These are phyloP conservation scores for Lenwebbia sp. DNA, from an alignment of 345 rosid species.

Conservation along the genomic window DNA sequence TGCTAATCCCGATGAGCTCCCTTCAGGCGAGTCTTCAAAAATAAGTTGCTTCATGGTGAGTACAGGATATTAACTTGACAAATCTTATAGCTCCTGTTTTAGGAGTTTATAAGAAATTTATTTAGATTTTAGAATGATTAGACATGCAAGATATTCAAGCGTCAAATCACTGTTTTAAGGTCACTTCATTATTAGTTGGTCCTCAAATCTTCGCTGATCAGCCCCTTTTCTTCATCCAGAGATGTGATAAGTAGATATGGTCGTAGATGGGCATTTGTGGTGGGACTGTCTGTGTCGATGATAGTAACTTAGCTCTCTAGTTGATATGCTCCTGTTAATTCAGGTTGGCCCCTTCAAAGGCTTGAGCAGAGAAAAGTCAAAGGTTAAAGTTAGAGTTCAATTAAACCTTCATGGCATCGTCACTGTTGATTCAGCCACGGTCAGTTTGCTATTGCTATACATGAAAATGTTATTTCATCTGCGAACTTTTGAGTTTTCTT, in stretches of 20 bases:
- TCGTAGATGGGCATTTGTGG: not conserved
- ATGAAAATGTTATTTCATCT: not conserved
- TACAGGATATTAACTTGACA: not conserved
- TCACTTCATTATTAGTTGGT: not conserved
- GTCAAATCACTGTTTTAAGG: not conserved
- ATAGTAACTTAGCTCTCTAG: not conserved
- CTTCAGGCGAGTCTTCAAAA: slow-evolving; percentile 24
- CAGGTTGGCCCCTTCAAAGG: slow-evolving; percentile 46
- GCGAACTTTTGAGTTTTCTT: not conserved
- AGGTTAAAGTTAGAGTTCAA: slow-evolving; percentile 36
- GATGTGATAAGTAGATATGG: not conserved
- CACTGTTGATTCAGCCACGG: slow-evolving; percentile 36
- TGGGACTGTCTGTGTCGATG: not conserved
- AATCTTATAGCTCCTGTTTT: not conserved
- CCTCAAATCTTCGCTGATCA: not conserved
- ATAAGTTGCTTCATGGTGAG: slow-evolving; percentile 35
- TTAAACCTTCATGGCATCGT: slow-evolving; percentile 46
- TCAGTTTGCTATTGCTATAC: not conserved
- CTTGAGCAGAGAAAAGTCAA: slow-evolving; percentile 21
- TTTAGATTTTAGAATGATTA: not conserved
- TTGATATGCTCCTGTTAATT: slow-evolving; percentile 2
- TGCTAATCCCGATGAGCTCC: slow-evolving; percentile 30
- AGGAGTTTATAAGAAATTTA: not conserved
- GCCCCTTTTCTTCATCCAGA: not conserved
- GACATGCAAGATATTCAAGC: not conserved